Percentiles rank a stretch among this genome's conserved stretches.
phyloP scores from a whole-genome alignment of 2,329 filamentous ascomycete genomes.

The Fusarium subtropicale region DNA sequence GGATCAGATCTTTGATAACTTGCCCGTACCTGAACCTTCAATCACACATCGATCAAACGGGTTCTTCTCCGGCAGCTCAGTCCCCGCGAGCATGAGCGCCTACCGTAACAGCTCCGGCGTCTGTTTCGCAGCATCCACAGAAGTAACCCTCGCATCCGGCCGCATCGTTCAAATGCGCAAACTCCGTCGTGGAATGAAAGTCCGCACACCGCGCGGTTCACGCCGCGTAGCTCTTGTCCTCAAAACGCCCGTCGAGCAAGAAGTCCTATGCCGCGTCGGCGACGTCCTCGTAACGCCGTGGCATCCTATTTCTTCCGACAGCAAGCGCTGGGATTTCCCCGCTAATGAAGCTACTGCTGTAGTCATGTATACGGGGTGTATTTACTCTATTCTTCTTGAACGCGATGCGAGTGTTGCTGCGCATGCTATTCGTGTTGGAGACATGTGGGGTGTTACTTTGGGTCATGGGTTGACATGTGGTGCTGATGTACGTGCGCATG shows the following conservation, averaged over 20 bases:
- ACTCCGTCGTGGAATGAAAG: conserved; percentile 59
- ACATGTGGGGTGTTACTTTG: conserved; percentile 67
- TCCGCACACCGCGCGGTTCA: conserved; percentile 63
- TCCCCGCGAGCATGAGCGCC: conserved; percentile 54
- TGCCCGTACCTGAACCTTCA: conserved; percentile 59
- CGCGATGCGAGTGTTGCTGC: conserved; percentile 56
- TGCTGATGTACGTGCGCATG: conserved; percentile 58
- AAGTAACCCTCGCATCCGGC: conserved; percentile 59
- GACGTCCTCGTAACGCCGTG: conserved; percentile 66
- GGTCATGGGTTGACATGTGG: conserved; percentile 64
- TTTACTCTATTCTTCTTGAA: conserved; percentile 70
- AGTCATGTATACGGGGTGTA: conserved; percentile 60
- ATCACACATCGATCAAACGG: background rate
- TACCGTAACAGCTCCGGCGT: conserved; percentile 58
- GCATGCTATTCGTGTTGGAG: conserved; percentile 62
- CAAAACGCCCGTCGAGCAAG: conserved; percentile 57
- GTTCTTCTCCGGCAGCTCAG: background rate
- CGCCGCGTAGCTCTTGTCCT: conserved; percentile 64
- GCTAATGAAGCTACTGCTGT: conserved; percentile 49
- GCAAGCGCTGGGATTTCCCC: conserved; percentile 61
- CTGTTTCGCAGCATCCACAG: conserved; percentile 66
- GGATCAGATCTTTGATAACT: conserved; percentile 61
- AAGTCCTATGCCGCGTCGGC: conserved; percentile 59
- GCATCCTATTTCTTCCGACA: conserved; percentile 64
- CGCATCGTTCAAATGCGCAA: conserved; percentile 54